Conservation (phyloP, 129 eudicot species). For the Artemisia tridentata region DNA sequence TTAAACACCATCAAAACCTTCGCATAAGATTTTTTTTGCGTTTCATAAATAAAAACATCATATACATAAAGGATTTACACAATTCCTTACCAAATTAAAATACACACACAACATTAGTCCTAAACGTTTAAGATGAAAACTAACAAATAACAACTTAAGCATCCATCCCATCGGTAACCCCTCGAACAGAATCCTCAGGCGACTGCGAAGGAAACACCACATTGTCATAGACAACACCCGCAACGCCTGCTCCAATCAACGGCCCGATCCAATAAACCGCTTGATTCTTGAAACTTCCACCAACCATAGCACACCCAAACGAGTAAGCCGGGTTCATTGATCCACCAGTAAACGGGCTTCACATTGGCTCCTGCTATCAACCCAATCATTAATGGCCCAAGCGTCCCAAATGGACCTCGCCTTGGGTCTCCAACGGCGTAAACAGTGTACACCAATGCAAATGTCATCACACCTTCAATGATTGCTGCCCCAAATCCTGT, state of each 20-base stretch:
- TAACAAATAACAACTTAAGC: conserved; percentile 31
- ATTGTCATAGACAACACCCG: conserved; percentile 71
- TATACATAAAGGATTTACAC: neutral
- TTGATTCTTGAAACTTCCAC: conserved; percentile 86
- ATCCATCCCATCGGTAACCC: conserved; percentile 41
- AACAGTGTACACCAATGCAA: conserved; percentile 70
- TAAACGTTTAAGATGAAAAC: neutral
- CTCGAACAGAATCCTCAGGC: conserved; percentile 51
- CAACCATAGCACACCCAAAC: conserved; percentile 62
- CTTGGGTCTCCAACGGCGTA: conserved; percentile 74
- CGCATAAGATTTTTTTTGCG: neutral
- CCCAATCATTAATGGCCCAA: conserved; percentile 77
- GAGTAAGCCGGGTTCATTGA: conserved; percentile 94
- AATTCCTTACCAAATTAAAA: neutral
- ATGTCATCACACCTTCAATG: conserved; percentile 87
- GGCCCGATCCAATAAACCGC: conserved; percentile 98
- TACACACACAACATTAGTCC: neutral
- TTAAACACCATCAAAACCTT: neutral
- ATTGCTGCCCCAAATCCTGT: conserved; percentile 93
- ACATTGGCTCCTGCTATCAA: conserved; percentile 76
- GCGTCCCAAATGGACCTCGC: conserved; percentile 50
- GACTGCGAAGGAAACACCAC: conserved; percentile 57
- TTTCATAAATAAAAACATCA: conserved; percentile 1
- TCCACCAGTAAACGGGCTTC: conserved; percentile 88
- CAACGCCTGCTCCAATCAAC: conserved; percentile 69